These are phyloP conservation scores for Diplodia mutila DNA, from an alignment of 2,329 filamentous ascomycete genomes.

Conservation along the genomic window DNA sequence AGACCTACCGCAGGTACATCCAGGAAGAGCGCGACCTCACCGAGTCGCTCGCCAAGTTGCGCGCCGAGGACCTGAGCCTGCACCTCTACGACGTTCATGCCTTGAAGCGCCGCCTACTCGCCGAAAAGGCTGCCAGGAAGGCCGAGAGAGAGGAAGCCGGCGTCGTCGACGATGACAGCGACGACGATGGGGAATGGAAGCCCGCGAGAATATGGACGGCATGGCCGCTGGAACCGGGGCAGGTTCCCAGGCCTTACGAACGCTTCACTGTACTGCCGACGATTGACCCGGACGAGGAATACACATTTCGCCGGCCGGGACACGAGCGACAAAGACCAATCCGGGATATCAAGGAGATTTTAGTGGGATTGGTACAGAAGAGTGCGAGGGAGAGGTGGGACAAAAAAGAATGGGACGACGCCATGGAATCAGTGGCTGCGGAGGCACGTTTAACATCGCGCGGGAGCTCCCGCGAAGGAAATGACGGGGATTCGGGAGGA, in stretches of 20 bases:
- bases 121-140: constrained; percentile 24
- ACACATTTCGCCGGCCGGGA: constrained; percentile 52
- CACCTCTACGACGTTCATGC: constrained; percentile 81
- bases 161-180: background rate
- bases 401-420: constrained; percentile 43
- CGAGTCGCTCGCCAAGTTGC: constrained; percentile 64
- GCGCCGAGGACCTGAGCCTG: constrained; percentile 68
- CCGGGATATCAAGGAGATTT: constrained; percentile 67
- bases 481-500: constrained; percentile 11
- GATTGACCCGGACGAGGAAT: constrained; percentile 54
- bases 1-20: constrained; percentile 69
- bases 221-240: constrained; percentile 72
- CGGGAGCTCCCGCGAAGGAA: constrained; percentile 27
- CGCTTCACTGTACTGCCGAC: constrained; percentile 42
- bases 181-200: constrained; percentile 42
- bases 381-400: constrained; percentile 66
- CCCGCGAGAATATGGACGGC: constrained; percentile 73
- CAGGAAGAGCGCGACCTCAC: constrained; percentile 65
- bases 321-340: constrained; percentile 55
- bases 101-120: constrained; percentile 59
- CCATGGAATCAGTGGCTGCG: constrained; percentile 24
- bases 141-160: constrained; percentile 35
- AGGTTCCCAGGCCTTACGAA: constrained; percentile 64
- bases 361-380: constrained; percentile 68
- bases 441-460: constrained; percentile 20